A percentile compares a stretch with the other conserved stretches of the same genome.
Conservation (phyloP, 1,284 basidiomycete genomes). For the Fomitopsis schrenkii region DNA sequence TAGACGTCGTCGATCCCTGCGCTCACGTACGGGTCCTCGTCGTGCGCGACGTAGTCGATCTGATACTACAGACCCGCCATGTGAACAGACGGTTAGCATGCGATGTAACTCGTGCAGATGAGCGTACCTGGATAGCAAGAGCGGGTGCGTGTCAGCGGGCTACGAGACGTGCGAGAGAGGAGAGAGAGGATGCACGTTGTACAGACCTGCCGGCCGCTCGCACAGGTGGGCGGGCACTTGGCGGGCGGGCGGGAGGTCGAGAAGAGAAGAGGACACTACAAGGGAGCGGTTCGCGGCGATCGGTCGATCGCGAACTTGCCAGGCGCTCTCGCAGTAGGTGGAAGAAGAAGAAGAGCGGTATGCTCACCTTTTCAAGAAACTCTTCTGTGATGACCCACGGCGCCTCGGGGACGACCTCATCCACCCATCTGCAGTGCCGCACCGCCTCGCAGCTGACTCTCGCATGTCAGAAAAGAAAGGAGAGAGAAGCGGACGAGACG, state of each 20-base stretch:
- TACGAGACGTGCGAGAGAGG: too few species aligned
- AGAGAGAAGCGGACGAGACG: conserved; percentile 12
- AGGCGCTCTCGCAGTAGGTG: too few species aligned
- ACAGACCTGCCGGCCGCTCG: too few species aligned
- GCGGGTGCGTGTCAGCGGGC: too few species aligned
- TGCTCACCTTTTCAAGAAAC: conserved; percentile 68
- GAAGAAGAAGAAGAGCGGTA: background rate
- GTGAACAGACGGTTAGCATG: background rate
- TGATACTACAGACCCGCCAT: conserved; percentile 23
- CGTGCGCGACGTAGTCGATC: conserved; percentile 89
- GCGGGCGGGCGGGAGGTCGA: too few species aligned
- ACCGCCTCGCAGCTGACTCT: conserved; percentile 58
- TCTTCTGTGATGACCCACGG: conserved; percentile 89
- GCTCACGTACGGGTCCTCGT: conserved; percentile 81
- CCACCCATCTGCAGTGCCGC: conserved; percentile 95
- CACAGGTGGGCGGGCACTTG: too few species aligned
- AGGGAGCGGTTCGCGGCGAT: too few species aligned
- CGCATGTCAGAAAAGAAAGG: background rate
- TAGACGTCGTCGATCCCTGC: conserved; percentile 86
- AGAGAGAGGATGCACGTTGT: too few species aligned
- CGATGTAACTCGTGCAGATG: background rate
- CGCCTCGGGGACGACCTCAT: conserved; percentile 91
- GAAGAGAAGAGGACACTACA: too few species aligned
- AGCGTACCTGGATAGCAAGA: too few species aligned
- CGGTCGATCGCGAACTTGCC: too few species aligned